Base-by-base conservation (phyloP, 192 early-diverging fungal species). In the Podila epicladia region DNA sequence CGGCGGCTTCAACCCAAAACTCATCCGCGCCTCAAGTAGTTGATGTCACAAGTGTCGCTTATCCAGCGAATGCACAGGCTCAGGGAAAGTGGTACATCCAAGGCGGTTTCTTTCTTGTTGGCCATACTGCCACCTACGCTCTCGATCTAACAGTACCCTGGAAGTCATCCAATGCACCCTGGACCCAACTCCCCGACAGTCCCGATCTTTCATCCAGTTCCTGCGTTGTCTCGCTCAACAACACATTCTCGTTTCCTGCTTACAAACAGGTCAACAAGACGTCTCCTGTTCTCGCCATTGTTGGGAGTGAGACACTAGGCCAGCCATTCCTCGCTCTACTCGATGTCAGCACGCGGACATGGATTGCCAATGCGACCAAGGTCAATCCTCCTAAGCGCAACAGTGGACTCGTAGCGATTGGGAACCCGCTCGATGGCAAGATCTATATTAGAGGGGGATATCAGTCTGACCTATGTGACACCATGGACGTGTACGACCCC, bases 381-480 rank as follows among this genome's bases (percentile, higher is more conserved):
- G 28, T 60, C 15, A 1, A 3, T 0, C 26, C 57, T 0, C 75
- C 64, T 5, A 15, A 15, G 13, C 69, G 69, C 28, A 71, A 35
- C 33, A 7, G 37, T 15, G 75, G 68, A 0, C 33, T 66, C 1
- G 24, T 62, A 19, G 53, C 64, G 6, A 33, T 66, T n/a, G 48
- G 58, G 32, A 71, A 71, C n/a, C 63, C 75, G 9, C 20, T 64
- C 22, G 68, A 78, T 24, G 75, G 75, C 58, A 61, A 66, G 62
- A 78, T 78, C 1, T 78, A 78, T 45, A 67, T 63, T 33, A 55
- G 75, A 5, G 75, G 75, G 62, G 69, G 75, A 22, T 65, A 71
- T 9, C 53, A 45, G 5, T 62, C 58, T 7, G 26, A 32, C 24
- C 24, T 3, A 9, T 49, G 35, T 8, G 17, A 65, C 28, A 67